phyloP scores from a whole-genome alignment of 2,329 filamentous ascomycete genomes.

The Shiraia bambusicola region DNA sequence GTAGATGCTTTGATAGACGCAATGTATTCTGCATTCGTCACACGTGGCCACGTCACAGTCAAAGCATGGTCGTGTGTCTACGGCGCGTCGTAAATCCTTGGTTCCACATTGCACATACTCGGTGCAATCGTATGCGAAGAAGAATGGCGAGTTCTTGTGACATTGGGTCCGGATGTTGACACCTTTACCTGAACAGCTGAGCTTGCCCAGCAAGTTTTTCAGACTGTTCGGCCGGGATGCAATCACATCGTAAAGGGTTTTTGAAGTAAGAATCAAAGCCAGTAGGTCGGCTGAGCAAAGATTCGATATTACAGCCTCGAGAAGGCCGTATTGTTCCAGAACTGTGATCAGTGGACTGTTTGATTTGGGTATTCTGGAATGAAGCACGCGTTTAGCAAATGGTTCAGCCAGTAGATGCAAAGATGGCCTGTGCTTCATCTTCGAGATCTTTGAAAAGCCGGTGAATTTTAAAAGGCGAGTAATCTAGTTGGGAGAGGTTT shows the following conservation, averaged over 20 bases:
- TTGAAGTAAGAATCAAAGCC: constrained; percentile 33
- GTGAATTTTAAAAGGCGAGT: too few relatives aligned
- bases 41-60: constrained; percentile 35
- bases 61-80: constrained; percentile 28
- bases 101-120: constrained; percentile 29
- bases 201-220: constrained; percentile 27
- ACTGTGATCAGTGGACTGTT: constrained; percentile 20
- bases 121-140: constrained; percentile 22
- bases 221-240: constrained; percentile 26
- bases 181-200: constrained; percentile 31
- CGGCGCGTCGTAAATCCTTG: neutral
- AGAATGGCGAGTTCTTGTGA: constrained; percentile 29
- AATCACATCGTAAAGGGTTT: constrained; percentile 24
- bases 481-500: too few relatives aligned
- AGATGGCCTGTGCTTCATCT: constrained; percentile 27
- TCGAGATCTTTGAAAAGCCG: neutral
- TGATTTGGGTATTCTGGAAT: neutral
- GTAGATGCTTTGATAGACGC: constrained; percentile 36
- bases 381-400: constrained; percentile 12
- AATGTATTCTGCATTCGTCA: constrained; percentile 40
- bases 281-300: constrained; percentile 31
- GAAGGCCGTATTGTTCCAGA: constrained; percentile 33
- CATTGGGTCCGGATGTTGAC: constrained; percentile 20
- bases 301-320: constrained; percentile 25
- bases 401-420: constrained; percentile 1